Evolutionary conservation across 208 protist genomes (phyloP).

Genomic region (Wallacemonas sp.): DNA sequence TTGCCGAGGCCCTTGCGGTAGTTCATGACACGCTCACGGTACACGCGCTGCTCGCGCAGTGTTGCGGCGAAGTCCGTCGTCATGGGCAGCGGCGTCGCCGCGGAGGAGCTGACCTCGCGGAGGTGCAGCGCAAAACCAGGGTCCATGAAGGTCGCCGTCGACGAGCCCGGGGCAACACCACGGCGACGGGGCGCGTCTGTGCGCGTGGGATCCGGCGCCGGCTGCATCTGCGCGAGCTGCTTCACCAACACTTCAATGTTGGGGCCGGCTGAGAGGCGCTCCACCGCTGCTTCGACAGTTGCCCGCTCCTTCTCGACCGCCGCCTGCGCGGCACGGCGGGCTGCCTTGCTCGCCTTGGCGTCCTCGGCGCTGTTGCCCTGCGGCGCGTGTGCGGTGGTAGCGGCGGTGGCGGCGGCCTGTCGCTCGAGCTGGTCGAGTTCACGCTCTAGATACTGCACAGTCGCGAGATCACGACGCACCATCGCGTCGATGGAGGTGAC

Average conservation of each 20-base stretch:
- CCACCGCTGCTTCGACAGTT: not conserved
- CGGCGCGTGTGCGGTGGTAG: not conserved
- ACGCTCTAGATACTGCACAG: constrained; percentile 21
- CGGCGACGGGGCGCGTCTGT: not conserved
- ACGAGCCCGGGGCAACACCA: not conserved
- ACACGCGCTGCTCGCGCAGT: constrained; percentile 56
- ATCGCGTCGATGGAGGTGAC: constrained; percentile 43
- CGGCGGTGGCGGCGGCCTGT: not conserved
- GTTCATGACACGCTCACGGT: constrained; percentile 46
- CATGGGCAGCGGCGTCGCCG: constrained; percentile 10
- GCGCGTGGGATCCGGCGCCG: not conserved
- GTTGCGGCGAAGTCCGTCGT: constrained; percentile 33
- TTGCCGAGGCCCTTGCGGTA: constrained; percentile 60
- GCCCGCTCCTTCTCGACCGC: not conserved
- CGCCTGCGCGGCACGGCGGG: not conserved
- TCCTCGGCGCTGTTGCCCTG: too few species aligned
- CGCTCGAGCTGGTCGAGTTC: constrained; percentile 17
- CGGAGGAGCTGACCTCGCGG: constrained; percentile 3
- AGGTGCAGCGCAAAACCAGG: constrained; percentile 10
- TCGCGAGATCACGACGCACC: constrained; percentile 28
- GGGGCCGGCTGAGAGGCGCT: constrained; percentile 1
- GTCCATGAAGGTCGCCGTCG: constrained; percentile 9
- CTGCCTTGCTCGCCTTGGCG: not conserved
- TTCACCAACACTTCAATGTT: constrained; percentile 10
- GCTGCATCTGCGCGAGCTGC: constrained; percentile 6